Evolutionary conservation across 2,329 filamentous ascomycete genomes (phyloP), one percentile per base, ranked within the genome.

Genomic region (Amphichorda felina): DNA sequence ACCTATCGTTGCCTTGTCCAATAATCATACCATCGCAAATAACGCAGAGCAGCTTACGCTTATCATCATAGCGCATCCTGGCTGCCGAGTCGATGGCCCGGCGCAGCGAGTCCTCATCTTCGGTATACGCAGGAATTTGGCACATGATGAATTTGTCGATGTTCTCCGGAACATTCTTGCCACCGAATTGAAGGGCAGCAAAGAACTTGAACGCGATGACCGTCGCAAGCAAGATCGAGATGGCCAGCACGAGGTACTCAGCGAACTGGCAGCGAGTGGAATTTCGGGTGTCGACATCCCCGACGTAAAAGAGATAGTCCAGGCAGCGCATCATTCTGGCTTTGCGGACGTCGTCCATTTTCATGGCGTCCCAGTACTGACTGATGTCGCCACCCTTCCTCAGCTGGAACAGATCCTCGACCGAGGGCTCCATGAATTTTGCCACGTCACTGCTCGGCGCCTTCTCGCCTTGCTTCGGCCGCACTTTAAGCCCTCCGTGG

Each of bases 1-100:
- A 86, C 41, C 87, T 76, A 56, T 98, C 91, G 60, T 98, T 98
- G 51, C 91, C 91, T 63, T 95, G 88, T 50, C 91, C 91, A 45
- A 98, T 93, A 66, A 98, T 98, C 89, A 98, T 96, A 61, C 91
- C 91, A 52, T 98, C 91, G 51, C 91, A 98, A 43, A 98, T 70
- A 41, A 98, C 71, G 45, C 94, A 77, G 18, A 98, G 68, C 10
- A 98, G 71, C 66, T 98, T 98, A 51, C 91, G 85, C 66, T 98
- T 98, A 55, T 98, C 89, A 50, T 98, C 91, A 53, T 98, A 98
- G 45, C 79, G 79, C 87, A 95, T 95, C 41, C 87, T 75, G 19
- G 91, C 88, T 40, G 86, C 83, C 1, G 91, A 98, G 56, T 98
- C 91, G 48, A 98, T 94, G 40, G 91, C 91, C 68, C 89, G 88